These are phyloP conservation scores for Trametes coccinea DNA, from an alignment of 768 basidiomycete species.

Conservation along the genomic window DNA sequence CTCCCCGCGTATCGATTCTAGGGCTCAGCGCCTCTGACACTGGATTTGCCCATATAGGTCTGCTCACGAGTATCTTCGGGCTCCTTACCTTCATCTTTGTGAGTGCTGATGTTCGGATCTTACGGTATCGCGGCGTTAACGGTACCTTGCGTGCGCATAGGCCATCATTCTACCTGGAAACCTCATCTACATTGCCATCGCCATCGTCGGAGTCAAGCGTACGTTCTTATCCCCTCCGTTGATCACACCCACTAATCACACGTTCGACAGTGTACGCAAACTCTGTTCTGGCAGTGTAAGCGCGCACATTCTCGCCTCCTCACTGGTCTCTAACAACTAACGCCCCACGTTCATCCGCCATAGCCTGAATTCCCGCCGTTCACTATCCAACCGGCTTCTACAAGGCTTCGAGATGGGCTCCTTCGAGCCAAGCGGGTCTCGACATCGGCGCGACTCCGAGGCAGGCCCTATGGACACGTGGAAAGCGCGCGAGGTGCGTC, in stretches of 20 bases:
- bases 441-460: neutral
- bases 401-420: neutral
- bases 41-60: neutral
- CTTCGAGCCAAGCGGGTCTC: neutral
- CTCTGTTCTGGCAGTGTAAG: conserved; percentile 9
- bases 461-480: neutral
- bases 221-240: neutral
- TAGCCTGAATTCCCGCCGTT: neutral
- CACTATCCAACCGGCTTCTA: neutral
- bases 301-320: neutral
- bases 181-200: neutral
- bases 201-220: conserved; percentile 6
- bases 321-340: neutral
- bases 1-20: too few species aligned
- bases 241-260: neutral
- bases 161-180: conserved; percentile 5
- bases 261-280: conserved; percentile 2
- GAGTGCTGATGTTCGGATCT: neutral
- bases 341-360: neutral
- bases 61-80: neutral
- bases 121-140: neutral
- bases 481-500: neutral
- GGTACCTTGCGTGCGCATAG: neutral
- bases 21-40: neutral
- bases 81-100: conserved; percentile 1